These are phyloP conservation scores for Suhomyces kunorum DNA, from an alignment of 1,139 yeast species.

Conservation along the genomic window DNA sequence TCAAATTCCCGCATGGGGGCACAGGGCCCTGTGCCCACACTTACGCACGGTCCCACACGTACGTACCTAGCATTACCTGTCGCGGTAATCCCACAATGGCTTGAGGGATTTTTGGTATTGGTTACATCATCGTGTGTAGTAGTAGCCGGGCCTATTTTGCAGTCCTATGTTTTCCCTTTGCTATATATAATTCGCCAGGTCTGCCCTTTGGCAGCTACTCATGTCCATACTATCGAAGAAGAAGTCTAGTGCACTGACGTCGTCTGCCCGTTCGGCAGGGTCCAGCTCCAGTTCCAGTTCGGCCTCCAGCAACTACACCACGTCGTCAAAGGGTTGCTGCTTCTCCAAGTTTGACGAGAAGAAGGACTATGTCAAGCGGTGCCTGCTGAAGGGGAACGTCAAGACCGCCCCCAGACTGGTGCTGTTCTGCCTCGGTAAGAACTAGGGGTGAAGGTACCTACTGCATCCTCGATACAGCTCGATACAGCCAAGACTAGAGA, in stretches of 20 bases:
- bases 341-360: slow-evolving; percentile 44
- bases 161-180: not conserved
- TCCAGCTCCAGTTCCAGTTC: not conserved
- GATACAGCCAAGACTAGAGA: no score
- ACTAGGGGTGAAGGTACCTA: no score
- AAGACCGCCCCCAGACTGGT: slow-evolving; percentile 34
- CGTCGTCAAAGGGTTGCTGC: slow-evolving; percentile 13
- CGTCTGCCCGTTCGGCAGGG: slow-evolving; percentile 12
- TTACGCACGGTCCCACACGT: slow-evolving; percentile 2
- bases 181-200: not conserved
- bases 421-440: slow-evolving; percentile 43
- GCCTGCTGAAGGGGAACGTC: slow-evolving; percentile 29
- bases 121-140: slow-evolving; percentile 14
- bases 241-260: slow-evolving; percentile 13
- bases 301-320: slow-evolving; percentile 12
- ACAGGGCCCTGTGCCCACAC: not conserved
- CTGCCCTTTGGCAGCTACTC: slow-evolving; percentile 1
- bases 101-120: slow-evolving; percentile 16
- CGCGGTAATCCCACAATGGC: slow-evolving; percentile 8
- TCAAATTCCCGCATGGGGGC: not conserved
- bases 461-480: no score
- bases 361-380: slow-evolving; percentile 47
- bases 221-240: slow-evolving; percentile 17
- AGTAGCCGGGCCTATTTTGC: slow-evolving; percentile 7
- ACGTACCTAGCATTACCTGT: slow-evolving; percentile 5